Evolutionary conservation across 2,329 filamentous ascomycete genomes (phyloP), one percentile per base, ranked within the genome.

Genomic region (Ramichloridium luteum): DNA sequence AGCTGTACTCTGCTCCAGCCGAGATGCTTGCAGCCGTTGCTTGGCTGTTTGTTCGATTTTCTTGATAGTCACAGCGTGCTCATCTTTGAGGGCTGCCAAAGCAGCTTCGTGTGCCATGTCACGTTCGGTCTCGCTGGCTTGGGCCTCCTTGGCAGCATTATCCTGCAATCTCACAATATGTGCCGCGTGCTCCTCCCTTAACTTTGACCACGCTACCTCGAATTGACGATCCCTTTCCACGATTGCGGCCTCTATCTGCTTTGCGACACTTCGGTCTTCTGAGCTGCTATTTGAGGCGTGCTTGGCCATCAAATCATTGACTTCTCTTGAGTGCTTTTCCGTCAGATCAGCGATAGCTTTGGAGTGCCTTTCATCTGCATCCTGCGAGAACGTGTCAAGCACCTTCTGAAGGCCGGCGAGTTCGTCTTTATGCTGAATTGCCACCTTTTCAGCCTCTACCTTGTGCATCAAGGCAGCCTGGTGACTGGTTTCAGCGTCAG

Each of bases 331-430:
- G 6, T 41, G 17, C 15, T 37, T 34, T 16, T 29, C 30, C 15
- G 20, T 32, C 31, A 43, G 31, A 20, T 38, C 25, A 15, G 12
- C 31, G 12, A 41, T 27, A 6, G 28, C 27, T 25, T 38, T 30
- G 9, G 28, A 31, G 22, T 46, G 40, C 6, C 30, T 31, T 18
- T 45, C 41, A 13, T 36, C 31, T 12, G 32, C 31, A 25, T 44
- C 40, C 16, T 41, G 30, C 14, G 38, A 30, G 20, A 45, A 40
- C 5, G 34, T 39, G 10, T 44, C 39, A 6, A 45, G 32, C n/a
- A 42, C 40, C n/a, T 36, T 39, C 18, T 45, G 43, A 13, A 47
- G 31, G 18, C 36, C 35, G 2, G 27, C 26, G 25, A 44, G 10
- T 18, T 41, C 34, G 14, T 31, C 20, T 13, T 35, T 18, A 16